phyloP scores from a whole-genome alignment of 2,329 filamentous ascomycete genomes.

The Drechslerella stenobrocha region DNA sequence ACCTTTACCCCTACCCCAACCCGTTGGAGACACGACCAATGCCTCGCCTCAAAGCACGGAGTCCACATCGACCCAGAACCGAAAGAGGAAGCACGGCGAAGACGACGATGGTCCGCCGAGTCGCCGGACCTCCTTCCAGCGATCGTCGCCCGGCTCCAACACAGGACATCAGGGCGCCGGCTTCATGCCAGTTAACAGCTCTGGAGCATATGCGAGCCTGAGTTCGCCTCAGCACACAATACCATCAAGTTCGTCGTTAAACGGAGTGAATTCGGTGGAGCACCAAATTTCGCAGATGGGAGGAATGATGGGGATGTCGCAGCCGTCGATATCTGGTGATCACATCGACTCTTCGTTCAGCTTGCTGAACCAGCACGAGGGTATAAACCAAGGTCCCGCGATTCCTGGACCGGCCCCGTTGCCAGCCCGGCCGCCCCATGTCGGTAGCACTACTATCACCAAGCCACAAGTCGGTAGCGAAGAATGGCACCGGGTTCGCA shows the following conservation, averaged over 20 bases:
- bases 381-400: constrained; percentile 24
- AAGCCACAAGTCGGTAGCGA: constrained; percentile 94
- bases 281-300: constrained; percentile 44
- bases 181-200: constrained; percentile 47
- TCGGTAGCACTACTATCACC: constrained; percentile 60
- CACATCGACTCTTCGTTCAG: constrained; percentile 50
- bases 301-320: constrained; percentile 34
- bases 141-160: constrained; percentile 31
- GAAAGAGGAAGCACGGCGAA: constrained; percentile 44
- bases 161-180: constrained; percentile 31
- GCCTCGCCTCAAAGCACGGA: constrained; percentile 36
- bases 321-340: constrained; percentile 31
- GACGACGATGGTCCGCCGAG: constrained; percentile 44
- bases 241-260: constrained; percentile 30
- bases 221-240: constrained; percentile 38
- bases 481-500: constrained; percentile 96
- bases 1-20: constrained; percentile 30
- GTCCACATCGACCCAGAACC: constrained; percentile 27
- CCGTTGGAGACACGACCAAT: constrained; percentile 26
- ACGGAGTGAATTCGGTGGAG: constrained; percentile 37
- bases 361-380: constrained; percentile 40
- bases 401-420: constrained; percentile 54
- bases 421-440: constrained; percentile 60
- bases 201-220: constrained; percentile 29
- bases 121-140: constrained; percentile 39